Evolutionary conservation across 306 rosid genomes (phyloP), one percentile per base, ranked within the genome.

Genomic region (Quercus robur): DNA sequence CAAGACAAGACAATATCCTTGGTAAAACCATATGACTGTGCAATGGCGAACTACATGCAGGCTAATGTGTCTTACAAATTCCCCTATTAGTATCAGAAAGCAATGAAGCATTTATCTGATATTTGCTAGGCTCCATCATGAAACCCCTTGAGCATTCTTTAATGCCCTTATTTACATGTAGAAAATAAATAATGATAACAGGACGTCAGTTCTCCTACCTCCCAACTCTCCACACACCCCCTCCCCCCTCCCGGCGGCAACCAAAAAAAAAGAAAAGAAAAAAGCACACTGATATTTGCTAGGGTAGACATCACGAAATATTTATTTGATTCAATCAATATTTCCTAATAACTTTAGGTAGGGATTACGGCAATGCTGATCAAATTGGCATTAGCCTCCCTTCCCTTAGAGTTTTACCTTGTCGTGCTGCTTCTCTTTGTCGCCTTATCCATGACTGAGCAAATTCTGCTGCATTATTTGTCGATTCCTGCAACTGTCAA

Each of bases 341-440:
- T 26, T 62, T 26, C 68, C 23, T 14, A 30, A 30, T 5, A 6
- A 26, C 35, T 61, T 28, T 26, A 12, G 13, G 18, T 26, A 12
- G 68, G 35, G 68, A 14, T 25, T 31, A 30, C n/a, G 26, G 51
- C 14, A 67, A 67, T 67, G n/a, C 8, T 67, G 52, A 18, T n/a
- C 28, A 5, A 35, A 17, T 67, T 67, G 72, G 46, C 2, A 5
- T 46, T 12, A 61, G 67, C 25, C 72, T 67, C 26, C 69, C 66
- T 9, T 57, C 62, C 56, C 64, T 56, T 21, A 73, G 49, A 18
- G 49, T 73, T 79, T 71, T 87, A 91, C 99, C 99, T 66, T 69
- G 91, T 73, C 90, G 83, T 71, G 98, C 88, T 71, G 90, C 94
- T 81, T 88, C 89, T 84, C 83, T 95, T 58, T 94, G 96, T 82